These are phyloP conservation scores for Trichoderma cornu-damae DNA, from an alignment of 2,329 filamentous ascomycete genomes.

Conservation along the genomic window DNA sequence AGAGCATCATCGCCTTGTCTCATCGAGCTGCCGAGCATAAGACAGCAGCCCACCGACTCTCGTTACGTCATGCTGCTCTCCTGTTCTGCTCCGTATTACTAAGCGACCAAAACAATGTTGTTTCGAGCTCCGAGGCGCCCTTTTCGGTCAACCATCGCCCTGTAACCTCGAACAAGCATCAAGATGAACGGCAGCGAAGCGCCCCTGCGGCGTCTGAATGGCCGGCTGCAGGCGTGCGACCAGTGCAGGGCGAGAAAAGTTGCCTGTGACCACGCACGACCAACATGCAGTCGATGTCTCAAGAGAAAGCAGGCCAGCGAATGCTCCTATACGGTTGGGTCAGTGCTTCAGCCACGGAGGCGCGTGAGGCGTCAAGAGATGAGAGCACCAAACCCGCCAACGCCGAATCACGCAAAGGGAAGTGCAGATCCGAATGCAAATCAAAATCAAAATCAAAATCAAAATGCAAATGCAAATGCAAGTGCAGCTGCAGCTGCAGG, in stretches of 20 bases:
- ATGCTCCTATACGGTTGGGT: slow-evolving; percentile 32
- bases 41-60: too few relatives aligned
- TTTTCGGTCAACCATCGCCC: neutral
- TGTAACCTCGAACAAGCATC: neutral
- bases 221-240: slow-evolving; percentile 26
- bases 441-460: too few relatives aligned
- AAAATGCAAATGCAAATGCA: neutral
- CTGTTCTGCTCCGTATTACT: too few relatives aligned
- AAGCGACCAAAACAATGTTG: neutral
- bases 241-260: slow-evolving; percentile 38
- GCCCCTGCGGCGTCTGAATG: slow-evolving; percentile 27
- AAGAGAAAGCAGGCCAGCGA: slow-evolving; percentile 30
- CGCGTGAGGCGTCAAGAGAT: neutral
- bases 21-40: too few relatives aligned
- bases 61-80: too few relatives aligned
- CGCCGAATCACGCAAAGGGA: neutral
- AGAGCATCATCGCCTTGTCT: too few relatives aligned
- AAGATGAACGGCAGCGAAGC: neutral
- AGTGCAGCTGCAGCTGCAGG: neutral
- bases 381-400: neutral
- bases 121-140: neutral
- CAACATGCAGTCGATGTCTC: slow-evolving; percentile 35
- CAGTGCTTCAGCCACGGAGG: slow-evolving; percentile 8
- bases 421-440: neutral
- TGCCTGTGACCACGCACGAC: slow-evolving; percentile 37